These are phyloP conservation scores for Rhizopogon sp. DNA, from an alignment of 768 basidiomycete species.

Conservation along the genomic window DNA sequence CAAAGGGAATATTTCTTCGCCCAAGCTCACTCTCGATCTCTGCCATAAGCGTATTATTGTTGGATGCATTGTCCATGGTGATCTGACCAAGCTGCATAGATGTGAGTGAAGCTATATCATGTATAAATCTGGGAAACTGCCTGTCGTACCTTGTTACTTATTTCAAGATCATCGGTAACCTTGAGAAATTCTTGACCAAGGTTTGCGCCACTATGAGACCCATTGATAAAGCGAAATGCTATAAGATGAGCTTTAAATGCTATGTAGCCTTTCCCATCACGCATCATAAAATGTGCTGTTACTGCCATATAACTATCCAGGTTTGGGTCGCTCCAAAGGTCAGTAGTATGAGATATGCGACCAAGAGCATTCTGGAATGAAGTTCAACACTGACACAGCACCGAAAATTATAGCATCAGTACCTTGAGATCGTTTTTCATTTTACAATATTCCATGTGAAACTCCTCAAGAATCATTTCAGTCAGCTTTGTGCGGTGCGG, in stretches of 20 bases:
- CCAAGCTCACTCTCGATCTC: conserved; percentile 6
- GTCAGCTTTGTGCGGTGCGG: conserved; percentile 24
- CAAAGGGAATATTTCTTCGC: conserved; percentile 11
- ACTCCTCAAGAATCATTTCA: conserved; percentile 13
- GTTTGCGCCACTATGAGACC: conserved; percentile 6
- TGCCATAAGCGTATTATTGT: conserved; percentile 18
- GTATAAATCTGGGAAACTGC: background rate
- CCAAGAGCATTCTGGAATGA: conserved; percentile 13
- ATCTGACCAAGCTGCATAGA: conserved; percentile 16
- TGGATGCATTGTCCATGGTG: conserved; percentile 25
- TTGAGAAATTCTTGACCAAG: conserved; percentile 10
- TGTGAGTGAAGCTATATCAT: background rate
- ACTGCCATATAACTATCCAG: conserved; percentile 13
- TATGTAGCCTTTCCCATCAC: conserved; percentile 7
- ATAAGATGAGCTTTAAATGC: conserved; percentile 9
- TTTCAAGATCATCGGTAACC: conserved; percentile 8
- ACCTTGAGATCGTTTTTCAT: conserved; percentile 3
- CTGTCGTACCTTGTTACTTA: conserved; percentile 3
- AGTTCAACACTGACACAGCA: conserved; percentile 5
- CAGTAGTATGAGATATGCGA: conserved; percentile 13
- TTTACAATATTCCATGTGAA: conserved; percentile 10
- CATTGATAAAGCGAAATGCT: conserved; percentile 12
- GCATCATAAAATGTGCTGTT: conserved; percentile 12
- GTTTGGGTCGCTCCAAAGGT: conserved; percentile 13
- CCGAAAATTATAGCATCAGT: background rate